These are phyloP conservation scores for Globisporangium mamillatum DNA, from an alignment of 352 stramenopile species.

Conservation along the genomic window DNA sequence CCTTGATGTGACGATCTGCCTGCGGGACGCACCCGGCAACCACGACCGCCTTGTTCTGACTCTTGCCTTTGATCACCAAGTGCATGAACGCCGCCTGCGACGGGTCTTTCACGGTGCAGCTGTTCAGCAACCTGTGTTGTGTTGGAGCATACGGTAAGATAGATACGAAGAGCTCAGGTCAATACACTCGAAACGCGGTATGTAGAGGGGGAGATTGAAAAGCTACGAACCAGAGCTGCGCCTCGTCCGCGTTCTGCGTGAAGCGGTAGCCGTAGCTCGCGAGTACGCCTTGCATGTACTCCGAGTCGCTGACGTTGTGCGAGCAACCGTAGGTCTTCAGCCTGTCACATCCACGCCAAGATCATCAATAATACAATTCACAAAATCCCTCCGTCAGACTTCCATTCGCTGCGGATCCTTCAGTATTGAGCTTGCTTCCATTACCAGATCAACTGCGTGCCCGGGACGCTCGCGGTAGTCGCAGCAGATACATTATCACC, in stretches of 20 bases:
- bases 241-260: conserved; percentile 64
- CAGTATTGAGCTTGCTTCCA: neutral
- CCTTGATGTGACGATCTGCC: conserved; percentile 80
- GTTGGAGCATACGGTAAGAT: neutral
- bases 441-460: conserved; percentile 73
- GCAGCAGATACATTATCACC: conserved; percentile 8
- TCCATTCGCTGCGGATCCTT: neutral
- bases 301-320: conserved; percentile 92
- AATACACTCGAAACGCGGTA: neutral
- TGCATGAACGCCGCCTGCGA: conserved; percentile 90
- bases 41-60: conserved; percentile 82
- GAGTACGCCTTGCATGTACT: conserved; percentile 93
- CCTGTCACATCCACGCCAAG: conserved; percentile 21
- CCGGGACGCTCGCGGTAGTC: conserved; percentile 34
- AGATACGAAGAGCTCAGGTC: neutral
- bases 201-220: neutral
- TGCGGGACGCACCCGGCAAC: conserved; percentile 91
- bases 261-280: conserved; percentile 89
- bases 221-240: conserved; percentile 68
- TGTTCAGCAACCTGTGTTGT: conserved; percentile 78
- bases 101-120: conserved; percentile 93
- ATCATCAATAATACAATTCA: conserved; percentile 9
- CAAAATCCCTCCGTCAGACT: neutral
- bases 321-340: conserved; percentile 91
- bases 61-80: conserved; percentile 77